phyloP scores from a whole-genome alignment of 106 monocot species.

The Dendrobium catenatum region DNA sequence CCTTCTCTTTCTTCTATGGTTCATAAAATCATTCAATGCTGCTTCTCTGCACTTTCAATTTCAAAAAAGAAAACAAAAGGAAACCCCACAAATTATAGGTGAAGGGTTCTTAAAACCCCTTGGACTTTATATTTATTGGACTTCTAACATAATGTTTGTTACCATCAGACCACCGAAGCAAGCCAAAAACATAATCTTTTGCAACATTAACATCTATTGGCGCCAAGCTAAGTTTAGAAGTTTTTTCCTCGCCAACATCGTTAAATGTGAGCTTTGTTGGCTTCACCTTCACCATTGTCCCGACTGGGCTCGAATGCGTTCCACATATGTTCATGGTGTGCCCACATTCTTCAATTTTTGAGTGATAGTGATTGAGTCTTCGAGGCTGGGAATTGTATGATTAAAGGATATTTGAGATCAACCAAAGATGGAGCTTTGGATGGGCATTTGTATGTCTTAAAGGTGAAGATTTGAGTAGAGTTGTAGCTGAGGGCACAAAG shows the following conservation, averaged over 20 bases:
- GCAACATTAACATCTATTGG: not conserved
- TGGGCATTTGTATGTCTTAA: constrained; percentile 22
- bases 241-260: constrained; percentile 34
- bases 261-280: constrained; percentile 31
- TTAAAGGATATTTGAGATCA: constrained; percentile 54
- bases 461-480: constrained; percentile 29
- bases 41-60: not conserved
- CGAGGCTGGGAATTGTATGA: constrained; percentile 32
- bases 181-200: constrained; percentile 37
- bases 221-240: constrained; percentile 30
- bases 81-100: not conserved
- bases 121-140: constrained; percentile 13
- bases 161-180: constrained; percentile 50
- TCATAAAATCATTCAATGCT: not conserved
- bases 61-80: not conserved
- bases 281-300: constrained; percentile 31
- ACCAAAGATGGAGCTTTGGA: constrained; percentile 6
- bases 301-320: constrained; percentile 16
- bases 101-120: not conserved
- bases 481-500: constrained; percentile 52
- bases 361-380: constrained; percentile 9
- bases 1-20: not conserved
- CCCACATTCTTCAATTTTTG: constrained; percentile 67
- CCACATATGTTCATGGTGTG: constrained; percentile 30
- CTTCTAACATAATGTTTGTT: constrained; percentile 47